A percentile compares a stretch with the other conserved stretches of the same genome.
Conservation (phyloP, 768 basidiomycete genomes). For the Leccinum subgranulosum region DNA sequence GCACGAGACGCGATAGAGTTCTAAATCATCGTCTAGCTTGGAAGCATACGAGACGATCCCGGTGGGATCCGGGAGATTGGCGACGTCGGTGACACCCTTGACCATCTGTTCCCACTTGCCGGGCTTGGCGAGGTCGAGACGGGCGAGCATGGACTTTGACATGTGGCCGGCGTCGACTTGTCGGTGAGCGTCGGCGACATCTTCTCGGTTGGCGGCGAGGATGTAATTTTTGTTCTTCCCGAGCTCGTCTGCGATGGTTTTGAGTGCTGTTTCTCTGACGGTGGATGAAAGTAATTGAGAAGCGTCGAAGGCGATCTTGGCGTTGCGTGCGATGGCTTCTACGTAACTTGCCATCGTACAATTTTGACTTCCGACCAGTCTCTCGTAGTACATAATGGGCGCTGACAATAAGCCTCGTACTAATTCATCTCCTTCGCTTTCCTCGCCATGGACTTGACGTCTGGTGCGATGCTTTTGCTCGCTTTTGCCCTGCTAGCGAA, state of each 20-base stretch:
- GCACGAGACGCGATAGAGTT: constrained; percentile 91
- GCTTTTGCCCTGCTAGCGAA: constrained; percentile 7
- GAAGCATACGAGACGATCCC: constrained; percentile 85
- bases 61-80: constrained; percentile 80
- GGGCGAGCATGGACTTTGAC: constrained; percentile 77
- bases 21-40: constrained; percentile 82
- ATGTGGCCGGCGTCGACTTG: constrained; percentile 85
- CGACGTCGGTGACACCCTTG: constrained; percentile 85
- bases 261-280: constrained; percentile 70
- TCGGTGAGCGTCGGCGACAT: constrained; percentile 74
- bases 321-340: constrained; percentile 69
- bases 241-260: constrained; percentile 66
- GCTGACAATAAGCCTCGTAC: neutral
- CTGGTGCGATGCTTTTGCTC: constrained; percentile 4
- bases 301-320: constrained; percentile 80
- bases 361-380: neutral
- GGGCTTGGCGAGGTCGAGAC: constrained; percentile 72
- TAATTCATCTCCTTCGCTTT: constrained; percentile 5
- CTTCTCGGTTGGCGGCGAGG: constrained; percentile 74
- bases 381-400: too few relatives aligned
- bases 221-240: constrained; percentile 63
- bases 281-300: constrained; percentile 75
- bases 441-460: constrained; percentile 20
- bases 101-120: constrained; percentile 97
- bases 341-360: constrained; percentile 22